Conservation (phyloP, 2,329 filamentous ascomycete genomes). For the Chrysosporium queenslandicum region DNA sequence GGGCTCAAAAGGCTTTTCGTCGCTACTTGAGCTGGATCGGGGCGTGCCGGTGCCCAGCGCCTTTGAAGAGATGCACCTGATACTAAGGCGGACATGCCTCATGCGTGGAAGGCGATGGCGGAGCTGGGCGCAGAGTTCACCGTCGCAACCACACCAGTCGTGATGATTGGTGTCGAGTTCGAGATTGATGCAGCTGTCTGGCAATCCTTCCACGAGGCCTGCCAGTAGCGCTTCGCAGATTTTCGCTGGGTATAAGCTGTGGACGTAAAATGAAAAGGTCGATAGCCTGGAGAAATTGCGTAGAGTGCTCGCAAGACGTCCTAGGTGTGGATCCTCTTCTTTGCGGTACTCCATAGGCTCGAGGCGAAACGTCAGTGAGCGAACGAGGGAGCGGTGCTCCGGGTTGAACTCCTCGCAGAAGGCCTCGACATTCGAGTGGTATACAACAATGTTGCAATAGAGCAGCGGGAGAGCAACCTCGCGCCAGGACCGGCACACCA, state of each 20-base stretch:
- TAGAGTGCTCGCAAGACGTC: neutral
- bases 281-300: neutral
- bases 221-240: neutral
- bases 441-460: neutral
- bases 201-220: neutral
- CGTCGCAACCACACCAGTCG: no score
- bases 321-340: neutral
- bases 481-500: neutral
- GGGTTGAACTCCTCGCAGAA: neutral
- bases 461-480: neutral
- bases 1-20: no score
- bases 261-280: neutral
- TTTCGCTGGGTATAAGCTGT: no score
- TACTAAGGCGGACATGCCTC: conserved; percentile 4
- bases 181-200: neutral
- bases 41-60: no score
- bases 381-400: neutral
- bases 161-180: neutral
- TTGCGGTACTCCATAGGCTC: neutral
- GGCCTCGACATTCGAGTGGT: neutral
- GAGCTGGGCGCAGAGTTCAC: neutral
- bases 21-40: no score
- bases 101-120: neutral
- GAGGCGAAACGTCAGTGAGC: neutral
- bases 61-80: no score